A percentile compares a stretch with the other conserved stretches of the same genome.
Conservation (phyloP, 495 filamentous ascomycete species). For the Hypomontagnella submonticulosa region DNA sequence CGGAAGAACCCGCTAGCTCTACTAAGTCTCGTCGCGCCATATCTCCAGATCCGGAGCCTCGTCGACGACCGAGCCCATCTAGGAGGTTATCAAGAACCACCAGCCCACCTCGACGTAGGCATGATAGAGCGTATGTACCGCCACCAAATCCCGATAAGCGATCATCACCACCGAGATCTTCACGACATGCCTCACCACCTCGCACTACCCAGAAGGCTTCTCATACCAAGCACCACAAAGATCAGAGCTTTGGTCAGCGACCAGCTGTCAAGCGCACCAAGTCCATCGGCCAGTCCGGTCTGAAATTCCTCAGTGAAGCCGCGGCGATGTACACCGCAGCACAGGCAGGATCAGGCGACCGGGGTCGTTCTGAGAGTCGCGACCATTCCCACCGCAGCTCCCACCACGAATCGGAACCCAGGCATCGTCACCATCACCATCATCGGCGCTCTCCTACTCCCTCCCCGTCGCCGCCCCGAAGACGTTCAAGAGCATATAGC, state of each 20-base stretch:
- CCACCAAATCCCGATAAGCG: conserved; percentile 19
- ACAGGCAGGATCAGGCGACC: conserved; percentile 31
- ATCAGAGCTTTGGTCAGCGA: conserved; percentile 26
- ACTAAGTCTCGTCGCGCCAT: conserved; percentile 18
- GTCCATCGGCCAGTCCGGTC: conserved; percentile 39
- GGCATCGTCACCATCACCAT: conserved; percentile 30
- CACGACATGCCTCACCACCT: conserved; percentile 33
- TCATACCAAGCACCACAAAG: conserved; percentile 23
- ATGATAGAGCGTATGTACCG: conserved; percentile 22
- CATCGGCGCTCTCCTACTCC: conserved; percentile 36
- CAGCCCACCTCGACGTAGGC: conserved; percentile 43
- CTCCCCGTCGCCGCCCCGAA: conserved; percentile 40
- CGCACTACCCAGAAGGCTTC: conserved; percentile 15
- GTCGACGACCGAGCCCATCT: conserved; percentile 24
- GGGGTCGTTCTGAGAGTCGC: conserved; percentile 36
- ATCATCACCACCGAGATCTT: conserved; percentile 23
- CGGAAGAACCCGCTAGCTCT: conserved; percentile 35
- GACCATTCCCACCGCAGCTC: conserved; percentile 28
- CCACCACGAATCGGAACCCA: conserved; percentile 16
- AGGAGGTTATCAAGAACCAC: conserved; percentile 39
- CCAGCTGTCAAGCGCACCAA: conserved; percentile 38
- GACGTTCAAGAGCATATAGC: conserved; percentile 36
- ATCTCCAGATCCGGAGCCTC: conserved; percentile 23
- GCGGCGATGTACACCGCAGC: conserved; percentile 45
- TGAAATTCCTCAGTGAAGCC: conserved; percentile 45